A percentile compares a stretch with the other conserved stretches of the same genome.
Evolutionary conservation across 345 rosid genomes (phyloP).

Genomic region (Carallia brachiata): DNA sequence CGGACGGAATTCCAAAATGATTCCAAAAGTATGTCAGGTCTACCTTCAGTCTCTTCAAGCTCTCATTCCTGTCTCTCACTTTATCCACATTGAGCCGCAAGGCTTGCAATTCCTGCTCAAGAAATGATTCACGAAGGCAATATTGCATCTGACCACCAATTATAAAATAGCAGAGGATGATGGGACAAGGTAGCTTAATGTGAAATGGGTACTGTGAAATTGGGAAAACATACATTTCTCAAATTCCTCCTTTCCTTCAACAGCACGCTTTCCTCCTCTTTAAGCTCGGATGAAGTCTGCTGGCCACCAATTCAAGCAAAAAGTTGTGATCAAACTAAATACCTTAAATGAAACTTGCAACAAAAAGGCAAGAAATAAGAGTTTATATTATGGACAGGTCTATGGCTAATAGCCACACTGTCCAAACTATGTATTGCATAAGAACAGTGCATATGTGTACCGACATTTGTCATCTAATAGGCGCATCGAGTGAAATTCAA

Average conservation of each 20-base stretch:
- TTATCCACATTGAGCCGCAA: constrained; percentile 43
- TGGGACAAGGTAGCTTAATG: neutral
- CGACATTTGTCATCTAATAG: no score
- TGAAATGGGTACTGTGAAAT: neutral
- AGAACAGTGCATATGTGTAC: no score
- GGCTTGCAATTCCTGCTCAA: constrained; percentile 52
- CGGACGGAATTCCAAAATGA: neutral
- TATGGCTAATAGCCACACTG: no score
- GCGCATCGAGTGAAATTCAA: neutral
- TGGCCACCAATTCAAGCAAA: constrained; percentile 12
- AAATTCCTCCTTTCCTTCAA: constrained; percentile 55
- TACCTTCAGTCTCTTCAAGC: constrained; percentile 65
- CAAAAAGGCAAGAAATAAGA: neutral
- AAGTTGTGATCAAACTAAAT: neutral
- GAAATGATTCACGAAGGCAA: constrained; percentile 1
- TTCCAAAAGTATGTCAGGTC: neutral
- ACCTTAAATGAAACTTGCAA: neutral
- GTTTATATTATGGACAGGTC: no score
- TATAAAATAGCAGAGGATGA: neutral
- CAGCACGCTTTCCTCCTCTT: constrained; percentile 53
- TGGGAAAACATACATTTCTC: constrained; percentile 41
- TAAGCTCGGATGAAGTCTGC: constrained; percentile 78
- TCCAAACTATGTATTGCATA: no score
- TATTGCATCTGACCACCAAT: neutral
- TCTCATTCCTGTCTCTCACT: constrained; percentile 48